Conservation (phyloP, 2,329 filamentous ascomycete genomes). For the Dryadomyces sulphureus region DNA sequence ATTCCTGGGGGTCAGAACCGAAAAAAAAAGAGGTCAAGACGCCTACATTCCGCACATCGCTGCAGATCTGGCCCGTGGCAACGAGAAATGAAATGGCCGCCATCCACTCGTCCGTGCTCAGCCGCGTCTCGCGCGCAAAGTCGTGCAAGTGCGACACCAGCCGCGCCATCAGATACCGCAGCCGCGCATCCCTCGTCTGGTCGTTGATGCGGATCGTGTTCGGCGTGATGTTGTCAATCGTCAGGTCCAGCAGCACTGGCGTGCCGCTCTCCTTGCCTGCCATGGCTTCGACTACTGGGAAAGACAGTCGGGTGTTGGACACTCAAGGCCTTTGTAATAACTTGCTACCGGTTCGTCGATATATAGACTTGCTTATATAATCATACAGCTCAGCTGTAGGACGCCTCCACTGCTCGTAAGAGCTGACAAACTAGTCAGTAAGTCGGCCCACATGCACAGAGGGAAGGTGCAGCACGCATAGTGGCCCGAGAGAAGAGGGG, state of each 20-base stretch:
- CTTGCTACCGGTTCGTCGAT: neutral
- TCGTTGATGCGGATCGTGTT: conserved; percentile 65
- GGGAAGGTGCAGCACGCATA: neutral
- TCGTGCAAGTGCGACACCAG: conserved; percentile 68
- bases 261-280: neutral
- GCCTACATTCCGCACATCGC: conserved; percentile 54
- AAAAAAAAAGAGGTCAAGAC: neutral
- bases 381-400: neutral
- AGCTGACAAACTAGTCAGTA: conserved; percentile 1
- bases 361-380: neutral
- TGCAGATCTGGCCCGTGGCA: conserved; percentile 57
- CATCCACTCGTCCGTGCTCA: conserved; percentile 71
- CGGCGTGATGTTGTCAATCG: conserved; percentile 66
- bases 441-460: neutral
- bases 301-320: neutral
- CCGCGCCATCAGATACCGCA: conserved; percentile 58
- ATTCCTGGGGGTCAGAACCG: conserved; percentile 30
- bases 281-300: neutral
- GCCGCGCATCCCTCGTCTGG: conserved; percentile 45
- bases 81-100: conserved; percentile 57
- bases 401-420: too few species aligned
- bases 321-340: neutral
- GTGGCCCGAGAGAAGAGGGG: neutral
- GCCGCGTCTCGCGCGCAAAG: conserved; percentile 63
- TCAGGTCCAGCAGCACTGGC: conserved; percentile 38